These are phyloP conservation scores for Annona cherimola DNA, from an alignment of 164 flowering plant species.

Conservation along the genomic window DNA sequence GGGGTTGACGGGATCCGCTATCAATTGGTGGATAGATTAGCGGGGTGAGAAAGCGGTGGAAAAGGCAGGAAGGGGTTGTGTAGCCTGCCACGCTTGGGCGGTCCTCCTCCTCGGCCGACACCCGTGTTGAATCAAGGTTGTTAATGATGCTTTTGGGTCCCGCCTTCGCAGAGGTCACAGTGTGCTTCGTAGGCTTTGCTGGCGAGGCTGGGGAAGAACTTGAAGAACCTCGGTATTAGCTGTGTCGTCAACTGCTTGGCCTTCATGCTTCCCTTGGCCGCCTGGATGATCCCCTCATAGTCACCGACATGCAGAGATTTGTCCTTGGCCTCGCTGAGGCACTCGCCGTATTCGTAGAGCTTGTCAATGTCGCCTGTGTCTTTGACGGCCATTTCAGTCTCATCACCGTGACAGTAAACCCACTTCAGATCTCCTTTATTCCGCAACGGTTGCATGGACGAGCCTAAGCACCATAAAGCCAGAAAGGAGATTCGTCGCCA, in stretches of 20 bases:
- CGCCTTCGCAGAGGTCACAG: conserved; percentile 80
- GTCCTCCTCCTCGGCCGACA: no score
- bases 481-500: no score
- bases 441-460: no score
- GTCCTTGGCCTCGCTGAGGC: conserved; percentile 86
- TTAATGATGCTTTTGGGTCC: no score
- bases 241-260: conserved; percentile 92
- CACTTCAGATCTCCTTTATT: no score
- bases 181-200: conserved; percentile 57
- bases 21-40: conserved; percentile 17
- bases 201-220: conserved; percentile 67
- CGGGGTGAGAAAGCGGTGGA: neutral
- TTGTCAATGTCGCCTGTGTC: conserved; percentile 71
- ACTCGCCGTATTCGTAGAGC: conserved; percentile 92
- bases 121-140: no score
- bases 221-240: conserved; percentile 88
- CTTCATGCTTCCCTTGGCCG: conserved; percentile 68
- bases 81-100: no score
- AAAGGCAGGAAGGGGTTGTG: neutral
- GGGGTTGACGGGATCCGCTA: conserved; percentile 5
- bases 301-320: conserved; percentile 84
- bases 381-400: conserved; percentile 27
- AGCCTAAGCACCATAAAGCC: no score
- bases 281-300: conserved; percentile 72
- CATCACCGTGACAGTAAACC: no score